phyloP scores from a whole-genome alignment of 2,329 filamentous ascomycete species.

The Zymoseptoria tritici region DNA sequence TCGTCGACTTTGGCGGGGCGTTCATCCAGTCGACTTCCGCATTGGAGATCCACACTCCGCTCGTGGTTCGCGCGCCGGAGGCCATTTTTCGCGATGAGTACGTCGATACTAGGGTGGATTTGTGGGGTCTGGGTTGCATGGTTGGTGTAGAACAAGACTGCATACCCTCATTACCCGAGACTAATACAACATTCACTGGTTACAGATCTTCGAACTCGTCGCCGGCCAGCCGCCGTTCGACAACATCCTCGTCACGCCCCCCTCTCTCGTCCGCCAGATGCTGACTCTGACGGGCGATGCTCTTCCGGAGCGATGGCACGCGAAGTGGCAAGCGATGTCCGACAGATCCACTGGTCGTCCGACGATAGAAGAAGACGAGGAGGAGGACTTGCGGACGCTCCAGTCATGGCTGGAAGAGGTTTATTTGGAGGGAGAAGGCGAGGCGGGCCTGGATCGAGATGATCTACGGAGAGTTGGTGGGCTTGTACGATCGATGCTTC shows the following conservation, averaged over 20 bases:
- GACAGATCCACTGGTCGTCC: neutral
- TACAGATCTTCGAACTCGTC: slow-evolving; percentile 1
- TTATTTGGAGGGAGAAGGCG: neutral
- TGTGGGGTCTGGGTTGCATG: slow-evolving; percentile 33
- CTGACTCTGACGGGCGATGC: neutral
- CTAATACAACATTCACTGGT: slow-evolving; percentile 14
- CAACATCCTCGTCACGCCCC: neutral
- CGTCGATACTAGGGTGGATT: slow-evolving; percentile 31
- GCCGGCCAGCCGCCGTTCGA: slow-evolving; percentile 4
- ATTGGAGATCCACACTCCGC: slow-evolving; percentile 28
- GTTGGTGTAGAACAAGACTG: neutral
- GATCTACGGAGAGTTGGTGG: neutral
- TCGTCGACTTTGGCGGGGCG: slow-evolving; percentile 34
- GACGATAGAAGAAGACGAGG: neutral
- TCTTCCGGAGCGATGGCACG: neutral
- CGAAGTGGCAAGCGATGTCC: slow-evolving; percentile 1
- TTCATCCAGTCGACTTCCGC: slow-evolving; percentile 24
- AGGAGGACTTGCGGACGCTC: neutral
- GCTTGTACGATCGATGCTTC: neutral
- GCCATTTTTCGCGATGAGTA: slow-evolving; percentile 29
- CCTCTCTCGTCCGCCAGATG: neutral
- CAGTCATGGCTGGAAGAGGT: neutral
- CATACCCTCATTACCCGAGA: neutral
- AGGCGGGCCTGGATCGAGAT: neutral
- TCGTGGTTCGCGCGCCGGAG: slow-evolving; percentile 32